Base-by-base conservation (phyloP, 129 eudicot species). In the Flaveria linearis region DNA sequence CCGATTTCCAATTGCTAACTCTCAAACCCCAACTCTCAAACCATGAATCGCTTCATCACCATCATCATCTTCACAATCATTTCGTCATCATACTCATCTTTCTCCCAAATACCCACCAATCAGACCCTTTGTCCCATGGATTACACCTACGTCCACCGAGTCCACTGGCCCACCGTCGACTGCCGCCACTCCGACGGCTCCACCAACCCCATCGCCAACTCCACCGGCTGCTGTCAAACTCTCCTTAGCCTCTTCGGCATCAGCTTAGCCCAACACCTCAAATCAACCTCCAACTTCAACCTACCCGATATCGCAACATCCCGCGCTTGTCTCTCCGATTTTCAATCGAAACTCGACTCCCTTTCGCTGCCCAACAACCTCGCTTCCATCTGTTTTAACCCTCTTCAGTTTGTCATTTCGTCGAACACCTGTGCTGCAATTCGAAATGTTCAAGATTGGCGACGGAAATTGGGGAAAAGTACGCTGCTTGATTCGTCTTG, bases 391-490 rank as follows among this genome's bases (percentile, higher is more conserved):
- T 92, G 94, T 46, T 85, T 90, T 62, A 86, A 86, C 69, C 98
- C 98, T 46, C 4, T 14, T 17, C 95, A 93, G 80, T 90, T 92
- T 73, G 93, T 88, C 56, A 86, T 82, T 17, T 43, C 89, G 58
- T 71, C 88, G n/a, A 82, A 78, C 71, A 52, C 77, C 23, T 93
- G 98, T 74, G 95, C 96, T 23, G 84, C 87, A 4, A 87, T 93
- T 52, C 72, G 63, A 70, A 71, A 85, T 1, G 79, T 81, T 0
- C 74, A 76, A 61, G 88, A 93, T 75, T 93, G 98, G 98, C 81
- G 61, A n/a, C 65, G 42, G 8, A 86, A 78, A 63, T 78, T 93
- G 36, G 98, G 97, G 12, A 73, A 86, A 17, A 68, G 71, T 0
- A 90, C 95, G 16, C 17, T 17, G 5, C 71, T 93, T 64, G 95